Conservation (phyloP, 805 yeast species). For the Myxozyma geophila region DNA sequence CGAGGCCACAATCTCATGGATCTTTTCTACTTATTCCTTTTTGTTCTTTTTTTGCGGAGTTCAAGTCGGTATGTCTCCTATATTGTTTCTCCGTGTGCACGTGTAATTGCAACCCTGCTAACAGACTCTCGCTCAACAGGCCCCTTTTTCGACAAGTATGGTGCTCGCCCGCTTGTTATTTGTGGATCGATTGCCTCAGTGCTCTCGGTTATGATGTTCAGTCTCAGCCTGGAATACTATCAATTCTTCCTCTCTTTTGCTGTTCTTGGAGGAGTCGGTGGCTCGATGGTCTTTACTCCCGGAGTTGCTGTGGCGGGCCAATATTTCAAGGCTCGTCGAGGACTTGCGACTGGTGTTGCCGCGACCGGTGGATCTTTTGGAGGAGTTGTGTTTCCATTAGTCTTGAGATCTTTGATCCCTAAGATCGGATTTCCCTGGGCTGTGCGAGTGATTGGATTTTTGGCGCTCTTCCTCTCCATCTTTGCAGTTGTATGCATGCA, state of each 20-base stretch:
- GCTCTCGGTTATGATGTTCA: slow-evolving; percentile 57
- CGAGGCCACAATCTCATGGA: slow-evolving; percentile 70
- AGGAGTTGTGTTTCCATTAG: slow-evolving; percentile 63
- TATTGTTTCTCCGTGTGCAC: not conserved
- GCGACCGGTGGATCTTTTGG: slow-evolving; percentile 71
- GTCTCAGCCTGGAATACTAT: slow-evolving; percentile 55
- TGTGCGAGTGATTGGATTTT: slow-evolving; percentile 54
- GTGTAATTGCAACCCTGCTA: no score
- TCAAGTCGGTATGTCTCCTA: slow-evolving; percentile 49
- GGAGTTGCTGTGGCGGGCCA: slow-evolving; percentile 62
- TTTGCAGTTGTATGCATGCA: slow-evolving; percentile 47
- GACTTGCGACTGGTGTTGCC: slow-evolving; percentile 64
- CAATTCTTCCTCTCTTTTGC: slow-evolving; percentile 65
- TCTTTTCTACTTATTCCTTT: slow-evolving; percentile 54
- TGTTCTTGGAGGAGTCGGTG: slow-evolving; percentile 54
- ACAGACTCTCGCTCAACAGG: slow-evolving; percentile 47
- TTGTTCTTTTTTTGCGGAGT: slow-evolving; percentile 52
- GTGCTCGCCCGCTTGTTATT: slow-evolving; percentile 53
- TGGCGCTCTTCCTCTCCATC: slow-evolving; percentile 42
- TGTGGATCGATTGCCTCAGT: slow-evolving; percentile 53
- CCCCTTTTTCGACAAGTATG: slow-evolving; percentile 65
- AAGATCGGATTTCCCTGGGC: slow-evolving; percentile 64
- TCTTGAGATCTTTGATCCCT: slow-evolving; percentile 53
- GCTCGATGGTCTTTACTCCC: slow-evolving; percentile 55
- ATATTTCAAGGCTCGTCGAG: slow-evolving; percentile 63